These are phyloP conservation scores for Candida sp. DNA, from an alignment of 1,139 yeast genomes.

Conservation along the genomic window DNA sequence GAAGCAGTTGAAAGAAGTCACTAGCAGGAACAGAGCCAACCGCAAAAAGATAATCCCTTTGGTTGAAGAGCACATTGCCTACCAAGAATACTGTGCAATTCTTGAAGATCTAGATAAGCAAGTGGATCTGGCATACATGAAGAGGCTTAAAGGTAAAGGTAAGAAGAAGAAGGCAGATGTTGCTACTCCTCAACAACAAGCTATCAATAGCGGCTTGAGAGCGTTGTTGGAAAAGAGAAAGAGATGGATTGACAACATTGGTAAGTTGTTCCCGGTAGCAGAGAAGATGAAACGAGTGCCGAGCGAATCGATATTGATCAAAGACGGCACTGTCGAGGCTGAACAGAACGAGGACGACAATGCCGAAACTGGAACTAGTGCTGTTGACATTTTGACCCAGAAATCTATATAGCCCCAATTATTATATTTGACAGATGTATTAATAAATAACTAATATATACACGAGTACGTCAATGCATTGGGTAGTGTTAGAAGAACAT, in stretches of 20 bases:
- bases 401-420: slow-evolving; percentile 3
- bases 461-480: neutral
- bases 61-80: slow-evolving; percentile 91
- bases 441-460: neutral
- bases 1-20: slow-evolving; percentile 63
- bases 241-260: slow-evolving; percentile 91
- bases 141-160: slow-evolving; percentile 82
- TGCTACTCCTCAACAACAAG: slow-evolving; percentile 46
- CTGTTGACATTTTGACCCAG: slow-evolving; percentile 19
- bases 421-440: neutral
- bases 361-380: slow-evolving; percentile 15
- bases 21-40: slow-evolving; percentile 66
- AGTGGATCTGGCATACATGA: slow-evolving; percentile 92
- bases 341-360: slow-evolving; percentile 47
- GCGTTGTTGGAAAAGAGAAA: slow-evolving; percentile 83
- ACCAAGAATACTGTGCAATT: slow-evolving; percentile 92
- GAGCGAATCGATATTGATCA: slow-evolving; percentile 51
- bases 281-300: slow-evolving; percentile 83
- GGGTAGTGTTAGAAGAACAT: slow-evolving; percentile 27
- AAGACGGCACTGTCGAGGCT: slow-evolving; percentile 47
- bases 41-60: slow-evolving; percentile 71
- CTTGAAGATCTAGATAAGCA: slow-evolving; percentile 95
- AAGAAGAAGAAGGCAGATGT: slow-evolving; percentile 70
- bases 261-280: slow-evolving; percentile 75
- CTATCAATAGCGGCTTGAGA: slow-evolving; percentile 77